These are phyloP conservation scores for Peniophora sp. DNA, from an alignment of 1,284 basidiomycete species.

Conservation along the genomic window DNA sequence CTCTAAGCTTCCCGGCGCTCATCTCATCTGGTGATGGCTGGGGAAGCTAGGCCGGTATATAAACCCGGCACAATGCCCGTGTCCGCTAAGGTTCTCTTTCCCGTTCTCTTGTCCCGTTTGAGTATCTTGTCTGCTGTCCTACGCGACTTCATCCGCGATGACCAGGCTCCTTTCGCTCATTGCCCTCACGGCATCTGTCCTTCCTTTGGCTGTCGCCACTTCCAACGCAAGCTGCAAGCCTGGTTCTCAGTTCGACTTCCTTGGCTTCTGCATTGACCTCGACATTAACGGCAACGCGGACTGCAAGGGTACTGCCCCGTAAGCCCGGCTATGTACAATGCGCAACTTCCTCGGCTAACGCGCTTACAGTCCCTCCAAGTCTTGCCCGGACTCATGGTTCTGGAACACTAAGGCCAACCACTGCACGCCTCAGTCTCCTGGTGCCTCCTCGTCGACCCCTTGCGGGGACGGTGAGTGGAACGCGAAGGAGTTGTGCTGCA, in stretches of 20 bases:
- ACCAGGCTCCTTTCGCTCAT: conserved; percentile 19
- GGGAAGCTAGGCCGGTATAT: neutral
- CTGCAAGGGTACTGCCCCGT: conserved; percentile 11
- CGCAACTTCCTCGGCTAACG: neutral
- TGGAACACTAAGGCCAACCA: conserved; percentile 5
- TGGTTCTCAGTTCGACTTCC: conserved; percentile 12
- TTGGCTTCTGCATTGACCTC: conserved; percentile 14
- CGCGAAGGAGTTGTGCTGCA: too few species aligned
- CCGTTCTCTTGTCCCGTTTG: conserved; percentile 1
- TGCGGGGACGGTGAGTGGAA: conserved; percentile 4
- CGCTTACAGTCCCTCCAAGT: conserved; percentile 5
- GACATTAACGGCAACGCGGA: neutral
- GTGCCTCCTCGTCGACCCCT: neutral
- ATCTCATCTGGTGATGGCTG: neutral
- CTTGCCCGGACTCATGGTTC: conserved; percentile 10
- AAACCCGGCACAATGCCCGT: neutral
- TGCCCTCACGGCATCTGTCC: conserved; percentile 17
- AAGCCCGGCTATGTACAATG: neutral
- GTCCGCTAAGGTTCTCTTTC: neutral
- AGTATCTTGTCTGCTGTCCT: neutral
- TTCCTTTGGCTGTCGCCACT: conserved; percentile 18
- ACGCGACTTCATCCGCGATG: conserved; percentile 14
- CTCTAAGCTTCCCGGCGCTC: too few species aligned
- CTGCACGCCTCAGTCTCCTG: neutral
- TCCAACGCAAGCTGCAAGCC: conserved; percentile 6